phyloP scores from a whole-genome alignment of 2,329 filamentous ascomycete genomes.

The Aspergillus oerlinghausenensis region DNA sequence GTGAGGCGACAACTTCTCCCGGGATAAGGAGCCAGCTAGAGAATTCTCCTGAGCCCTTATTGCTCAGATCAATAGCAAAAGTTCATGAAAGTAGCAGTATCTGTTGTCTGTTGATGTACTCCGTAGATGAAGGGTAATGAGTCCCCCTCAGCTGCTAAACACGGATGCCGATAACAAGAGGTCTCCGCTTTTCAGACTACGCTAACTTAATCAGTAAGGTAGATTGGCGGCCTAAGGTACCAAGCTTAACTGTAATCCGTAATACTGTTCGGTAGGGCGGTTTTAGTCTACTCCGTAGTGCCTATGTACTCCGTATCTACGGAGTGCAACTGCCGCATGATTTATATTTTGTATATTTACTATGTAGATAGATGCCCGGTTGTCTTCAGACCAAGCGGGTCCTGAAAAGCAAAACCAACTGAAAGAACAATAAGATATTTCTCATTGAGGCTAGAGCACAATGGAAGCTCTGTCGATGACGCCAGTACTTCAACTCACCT shows the following conservation, averaged over 20 bases:
- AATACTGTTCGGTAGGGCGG: too few species aligned
- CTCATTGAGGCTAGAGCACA: neutral
- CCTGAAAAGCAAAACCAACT: neutral
- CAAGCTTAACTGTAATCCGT: neutral
- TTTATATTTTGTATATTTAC: neutral
- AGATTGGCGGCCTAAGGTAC: neutral
- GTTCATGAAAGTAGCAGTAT: neutral
- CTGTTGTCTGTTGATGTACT: neutral
- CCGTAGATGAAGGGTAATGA: neutral
- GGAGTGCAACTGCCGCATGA: neutral
- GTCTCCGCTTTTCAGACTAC: neutral
- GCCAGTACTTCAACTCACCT: constrained; percentile 16
- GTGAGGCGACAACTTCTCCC: neutral
- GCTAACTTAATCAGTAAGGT: neutral
- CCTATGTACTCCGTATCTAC: neutral
- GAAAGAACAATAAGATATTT: too few species aligned
- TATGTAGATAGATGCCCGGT: neutral
- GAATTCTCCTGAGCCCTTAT: neutral
- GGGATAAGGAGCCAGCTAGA: neutral
- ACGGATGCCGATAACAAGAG: neutral
- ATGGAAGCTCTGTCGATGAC: constrained; percentile 19
- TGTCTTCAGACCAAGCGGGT: neutral
- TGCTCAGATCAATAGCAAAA: neutral
- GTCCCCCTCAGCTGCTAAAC: neutral
- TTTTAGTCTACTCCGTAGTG: neutral